Percentiles rank a stretch among this genome's conserved stretches.
Conservation (phyloP, 1,284 basidiomycete species). For the Sphagnurus paluster region DNA sequence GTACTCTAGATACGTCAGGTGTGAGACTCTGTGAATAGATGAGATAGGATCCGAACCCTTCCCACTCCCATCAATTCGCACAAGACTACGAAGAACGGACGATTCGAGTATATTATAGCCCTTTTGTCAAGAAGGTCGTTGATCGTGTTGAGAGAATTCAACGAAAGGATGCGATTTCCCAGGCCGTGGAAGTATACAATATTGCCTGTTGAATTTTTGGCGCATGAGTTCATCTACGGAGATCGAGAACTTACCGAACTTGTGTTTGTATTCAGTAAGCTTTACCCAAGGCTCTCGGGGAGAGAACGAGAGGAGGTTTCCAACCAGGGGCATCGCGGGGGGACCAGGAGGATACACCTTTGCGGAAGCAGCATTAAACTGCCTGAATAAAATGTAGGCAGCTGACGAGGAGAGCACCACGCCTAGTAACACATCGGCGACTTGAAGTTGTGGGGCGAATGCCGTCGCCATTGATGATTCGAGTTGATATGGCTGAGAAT, state of each 20-base stretch:
- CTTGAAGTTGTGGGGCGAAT: no score
- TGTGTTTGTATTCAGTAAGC: background rate
- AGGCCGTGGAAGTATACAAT: constrained; percentile 2
- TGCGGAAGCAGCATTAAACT: no score
- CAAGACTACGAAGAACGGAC: background rate
- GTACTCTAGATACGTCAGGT: constrained; percentile 20
- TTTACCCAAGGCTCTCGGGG: background rate
- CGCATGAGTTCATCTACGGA: background rate
- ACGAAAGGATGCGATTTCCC: background rate
- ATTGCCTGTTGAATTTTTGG: no score
- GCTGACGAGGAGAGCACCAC: no score
- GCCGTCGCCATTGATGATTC: no score
- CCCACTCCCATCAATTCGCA: constrained; percentile 1
- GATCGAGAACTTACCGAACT: background rate
- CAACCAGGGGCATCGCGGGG: background rate
- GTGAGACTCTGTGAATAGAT: background rate
- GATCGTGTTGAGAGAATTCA: background rate
- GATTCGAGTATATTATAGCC: background rate
- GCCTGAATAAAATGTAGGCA: no score
- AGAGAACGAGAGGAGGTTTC: background rate
- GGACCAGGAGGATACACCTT: background rate
- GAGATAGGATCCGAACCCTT: background rate
- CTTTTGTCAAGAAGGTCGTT: constrained; percentile 1
- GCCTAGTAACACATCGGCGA: no score
- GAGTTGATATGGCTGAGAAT: no score